phyloP scores from a whole-genome alignment of 352 stramenopile species.

The Pythium dissimile region DNA sequence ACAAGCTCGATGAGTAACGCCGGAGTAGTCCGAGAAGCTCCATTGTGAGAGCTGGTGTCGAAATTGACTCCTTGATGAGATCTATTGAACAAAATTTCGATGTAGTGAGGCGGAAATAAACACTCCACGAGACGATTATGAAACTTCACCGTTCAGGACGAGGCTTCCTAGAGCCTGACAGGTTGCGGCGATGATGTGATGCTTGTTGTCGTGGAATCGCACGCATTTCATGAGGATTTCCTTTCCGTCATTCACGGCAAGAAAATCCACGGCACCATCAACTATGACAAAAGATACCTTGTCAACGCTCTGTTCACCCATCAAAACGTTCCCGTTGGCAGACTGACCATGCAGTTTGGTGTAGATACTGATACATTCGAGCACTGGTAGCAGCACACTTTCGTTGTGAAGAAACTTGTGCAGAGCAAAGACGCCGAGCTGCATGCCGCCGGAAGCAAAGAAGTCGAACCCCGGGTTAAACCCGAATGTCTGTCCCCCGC shows the following conservation, averaged over 20 bases:
- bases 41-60: constrained; percentile 36
- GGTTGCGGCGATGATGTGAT: constrained; percentile 55
- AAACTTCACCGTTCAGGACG: constrained; percentile 61
- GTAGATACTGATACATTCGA: constrained; percentile 70
- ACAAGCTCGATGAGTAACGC: constrained; percentile 45
- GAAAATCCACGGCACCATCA: constrained; percentile 59
- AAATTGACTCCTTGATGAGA: constrained; percentile 66
- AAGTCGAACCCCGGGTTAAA: constrained; percentile 71
- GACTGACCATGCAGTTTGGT: constrained; percentile 70
- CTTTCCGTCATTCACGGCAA: constrained; percentile 44
- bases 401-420: constrained; percentile 78
- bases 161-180: constrained; percentile 64
- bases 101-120: no score
- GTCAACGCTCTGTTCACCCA: neutral
- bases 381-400: constrained; percentile 50
- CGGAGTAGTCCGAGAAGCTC: constrained; percentile 58
- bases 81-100: constrained; percentile 26
- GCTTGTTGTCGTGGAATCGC: constrained; percentile 77
- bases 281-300: constrained; percentile 27
- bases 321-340: neutral
- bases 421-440: constrained; percentile 63
- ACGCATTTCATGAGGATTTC: constrained; percentile 73
- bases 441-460: constrained; percentile 56
- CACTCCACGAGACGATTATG: no score
- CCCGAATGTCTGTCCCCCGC: constrained; percentile 52